Percentiles rank a stretch among this genome's conserved stretches.
Evolutionary conservation across 371 early-diverging fungal species (phyloP).

Genomic region (Mucor plumbeus): DNA sequence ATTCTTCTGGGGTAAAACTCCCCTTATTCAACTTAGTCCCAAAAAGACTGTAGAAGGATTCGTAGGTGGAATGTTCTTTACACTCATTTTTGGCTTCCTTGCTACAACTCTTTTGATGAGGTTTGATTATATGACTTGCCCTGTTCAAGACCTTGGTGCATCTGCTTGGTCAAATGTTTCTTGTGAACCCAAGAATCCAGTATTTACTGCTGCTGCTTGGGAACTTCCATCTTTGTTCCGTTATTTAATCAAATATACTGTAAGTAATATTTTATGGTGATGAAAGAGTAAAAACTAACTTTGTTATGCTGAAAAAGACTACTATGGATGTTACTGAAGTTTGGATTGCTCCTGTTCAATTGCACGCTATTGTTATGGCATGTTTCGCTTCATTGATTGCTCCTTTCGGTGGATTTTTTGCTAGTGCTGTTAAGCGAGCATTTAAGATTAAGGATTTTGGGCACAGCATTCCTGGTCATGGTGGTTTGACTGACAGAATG

Average conservation of each 20-base stretch:
- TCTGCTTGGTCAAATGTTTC: conserved; percentile 55
- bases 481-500: conserved; percentile 99
- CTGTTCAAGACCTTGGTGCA: conserved; percentile 54
- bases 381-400: conserved; percentile 97
- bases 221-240: conserved; percentile 34
- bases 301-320: background rate
- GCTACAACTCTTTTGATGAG: conserved; percentile 57
- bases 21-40: conserved; percentile 93
- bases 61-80: conserved; percentile 92
- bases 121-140: conserved; percentile 88
- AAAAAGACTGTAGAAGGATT: conserved; percentile 99
- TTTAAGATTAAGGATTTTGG: conserved; percentile 99
- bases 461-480: conserved; percentile 97
- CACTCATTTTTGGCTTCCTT: conserved; percentile 86
- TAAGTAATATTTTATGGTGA: conserved; percentile 13
- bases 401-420: conserved; percentile 99
- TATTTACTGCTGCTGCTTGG: conserved; percentile 52
- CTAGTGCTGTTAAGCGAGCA: conserved; percentile 97
- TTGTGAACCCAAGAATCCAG: conserved; percentile 57
- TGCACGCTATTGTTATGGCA: conserved; percentile 90
- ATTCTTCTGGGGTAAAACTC: conserved; percentile 93
- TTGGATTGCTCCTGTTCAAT: conserved; percentile 84
- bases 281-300: background rate
- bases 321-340: conserved; percentile 40
- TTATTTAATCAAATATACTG: conserved; percentile 33